phyloP scores from a whole-genome alignment of 495 filamentous ascomycete genomes.

The Eremomyces bilateralis region DNA sequence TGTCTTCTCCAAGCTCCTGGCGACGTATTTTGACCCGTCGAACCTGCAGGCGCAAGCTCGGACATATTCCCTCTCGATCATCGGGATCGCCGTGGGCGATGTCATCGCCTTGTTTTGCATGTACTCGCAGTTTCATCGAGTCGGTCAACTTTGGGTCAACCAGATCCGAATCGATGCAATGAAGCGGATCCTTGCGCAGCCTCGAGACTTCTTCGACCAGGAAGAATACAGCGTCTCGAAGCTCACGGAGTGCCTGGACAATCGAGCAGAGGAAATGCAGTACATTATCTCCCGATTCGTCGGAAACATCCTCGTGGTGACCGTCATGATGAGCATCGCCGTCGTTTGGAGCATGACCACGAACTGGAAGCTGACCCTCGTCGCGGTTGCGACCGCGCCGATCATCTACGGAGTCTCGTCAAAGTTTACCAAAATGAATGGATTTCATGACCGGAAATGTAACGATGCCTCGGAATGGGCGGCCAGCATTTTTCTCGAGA shows the following conservation, averaged over 20 bases:
- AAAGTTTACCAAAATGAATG: conserved; percentile 41
- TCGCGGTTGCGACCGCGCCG: conserved; percentile 47
- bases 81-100: conserved; percentile 46
- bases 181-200: conserved; percentile 51
- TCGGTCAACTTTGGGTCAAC: conserved; percentile 64
- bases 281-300: conserved; percentile 62
- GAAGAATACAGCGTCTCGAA: conserved; percentile 37
- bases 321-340: conserved; percentile 40
- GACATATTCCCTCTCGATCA: conserved; percentile 47
- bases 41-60: conserved; percentile 25
- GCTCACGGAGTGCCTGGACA: conserved; percentile 51
- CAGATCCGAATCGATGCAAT: conserved; percentile 45
- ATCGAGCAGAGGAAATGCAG: conserved; percentile 72
- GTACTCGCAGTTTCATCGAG: conserved; percentile 47
- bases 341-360: conserved; percentile 51
- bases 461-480: conserved; percentile 34
- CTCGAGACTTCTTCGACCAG: conserved; percentile 64
- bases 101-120: conserved; percentile 38
- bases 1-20: conserved; percentile 51
- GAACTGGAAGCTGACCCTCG: conserved; percentile 66
- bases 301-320: conserved; percentile 40
- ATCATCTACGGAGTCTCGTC: conserved; percentile 42
- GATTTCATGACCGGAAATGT: conserved; percentile 42
- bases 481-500: conserved; percentile 47
- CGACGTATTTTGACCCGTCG: conserved; percentile 36